Conservation (phyloP, 371 early-diverging fungal genomes). For the Mortierella sp. region DNA sequence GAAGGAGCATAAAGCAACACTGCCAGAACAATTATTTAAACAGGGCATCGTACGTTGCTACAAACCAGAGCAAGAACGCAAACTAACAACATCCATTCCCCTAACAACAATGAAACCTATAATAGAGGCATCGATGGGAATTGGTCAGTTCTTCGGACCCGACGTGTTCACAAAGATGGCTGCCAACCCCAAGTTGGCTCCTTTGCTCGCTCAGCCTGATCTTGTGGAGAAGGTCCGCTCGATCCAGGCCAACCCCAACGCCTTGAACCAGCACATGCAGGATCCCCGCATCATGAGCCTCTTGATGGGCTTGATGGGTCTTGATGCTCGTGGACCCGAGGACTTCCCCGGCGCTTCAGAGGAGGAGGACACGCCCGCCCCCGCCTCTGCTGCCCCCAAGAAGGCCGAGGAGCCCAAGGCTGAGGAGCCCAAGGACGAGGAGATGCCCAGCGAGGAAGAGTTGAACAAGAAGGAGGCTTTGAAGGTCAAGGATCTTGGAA, state of each 20-base stretch:
- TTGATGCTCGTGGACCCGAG: constrained; percentile 66
- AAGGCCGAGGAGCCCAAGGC: constrained; percentile 83
- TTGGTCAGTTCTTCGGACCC: constrained; percentile 69
- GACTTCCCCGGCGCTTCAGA: constrained; percentile 49
- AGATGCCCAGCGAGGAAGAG: constrained; percentile 66
- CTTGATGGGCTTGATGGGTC: constrained; percentile 82
- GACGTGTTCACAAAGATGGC: constrained; percentile 83
- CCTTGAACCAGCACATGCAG: constrained; percentile 64
- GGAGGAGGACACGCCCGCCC: constrained; percentile 48
- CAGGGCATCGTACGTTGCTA: no score
- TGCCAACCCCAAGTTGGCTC: constrained; percentile 79
- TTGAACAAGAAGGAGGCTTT: constrained; percentile 80
- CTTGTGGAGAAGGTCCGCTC: constrained; percentile 75
- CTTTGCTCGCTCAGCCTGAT: constrained; percentile 80
- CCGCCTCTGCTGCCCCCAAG: constrained; percentile 37
- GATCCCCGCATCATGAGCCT: constrained; percentile 83
- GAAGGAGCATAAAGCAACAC: no score
- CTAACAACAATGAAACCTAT: not conserved
- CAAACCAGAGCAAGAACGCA: no score
- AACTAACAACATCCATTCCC: not conserved
- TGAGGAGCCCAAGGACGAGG: constrained; percentile 76
- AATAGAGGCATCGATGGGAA: constrained; percentile 59
- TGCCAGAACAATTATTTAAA: no score
- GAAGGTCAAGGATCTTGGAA: constrained; percentile 93
- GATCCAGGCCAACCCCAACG: constrained; percentile 75